Base-by-base conservation (phyloP, 306 rosid genomes). In the Trifolium repens region DNA sequence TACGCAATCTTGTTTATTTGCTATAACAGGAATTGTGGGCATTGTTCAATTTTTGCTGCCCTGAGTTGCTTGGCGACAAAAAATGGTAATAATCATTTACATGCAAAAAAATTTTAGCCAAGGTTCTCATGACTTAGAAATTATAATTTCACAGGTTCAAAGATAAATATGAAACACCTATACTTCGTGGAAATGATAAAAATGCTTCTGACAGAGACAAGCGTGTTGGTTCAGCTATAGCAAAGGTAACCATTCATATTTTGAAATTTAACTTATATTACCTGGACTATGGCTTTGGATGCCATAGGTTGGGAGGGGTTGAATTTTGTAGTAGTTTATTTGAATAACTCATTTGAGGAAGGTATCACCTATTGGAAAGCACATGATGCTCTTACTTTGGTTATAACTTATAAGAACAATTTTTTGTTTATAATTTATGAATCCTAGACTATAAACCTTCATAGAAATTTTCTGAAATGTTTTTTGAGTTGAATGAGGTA, bases 111-210 rank as follows among this genome's bases (percentile, higher is more conserved):
- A 47, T 61, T 74, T 75, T 73, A 52, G 19, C 72, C 71, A 46
- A 39, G 73, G 58, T 80, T 87, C 26, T 34, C 4, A n/a, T 82
- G 24, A 46, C 55, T 65, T 80, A 58, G 85, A 72, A 59, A 14
- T 81, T 59, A 34, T 16, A 39, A 66, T 49, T 71, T 76, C 57
- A 74, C 93, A 94, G 98, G 92, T 94, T 94, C 69, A 94, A 88
- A 85, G 91, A 83, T 47, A 83, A 26, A 67, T 94, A 79, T 35
- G 98, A 94, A 83, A 14, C 60, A 22, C 85, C 89, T 46, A 94
- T 94, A 83, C 93, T 88, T 69, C 92, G 91, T 74, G 98, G 98
- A 83, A 91, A 83, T 86, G 97, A 94, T 35, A 94, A 90, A 78
- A 79, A 83, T 58, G 97, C 98, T 75, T 71, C 93, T 52, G 94